Conservation (phyloP, 2,329 filamentous ascomycete genomes). For the Aspergillus viridinutans region DNA sequence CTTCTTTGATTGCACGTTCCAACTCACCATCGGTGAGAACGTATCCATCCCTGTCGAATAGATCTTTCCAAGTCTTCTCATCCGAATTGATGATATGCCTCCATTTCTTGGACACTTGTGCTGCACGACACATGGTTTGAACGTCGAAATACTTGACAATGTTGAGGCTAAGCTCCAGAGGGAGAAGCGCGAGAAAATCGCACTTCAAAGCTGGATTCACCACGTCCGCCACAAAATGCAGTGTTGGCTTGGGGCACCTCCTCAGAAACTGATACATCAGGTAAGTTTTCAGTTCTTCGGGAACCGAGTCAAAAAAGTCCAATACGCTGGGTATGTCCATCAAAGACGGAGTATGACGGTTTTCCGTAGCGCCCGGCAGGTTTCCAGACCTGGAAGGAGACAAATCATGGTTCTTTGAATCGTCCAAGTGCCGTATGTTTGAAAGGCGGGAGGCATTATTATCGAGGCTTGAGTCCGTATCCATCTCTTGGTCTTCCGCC, state of each 20-base stretch:
- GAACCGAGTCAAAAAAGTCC: constrained; percentile 86
- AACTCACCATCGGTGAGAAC: constrained; percentile 75
- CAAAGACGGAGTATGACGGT: constrained; percentile 42
- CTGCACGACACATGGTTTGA: constrained; percentile 79
- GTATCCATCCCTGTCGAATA: constrained; percentile 82
- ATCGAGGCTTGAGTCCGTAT: constrained; percentile 43
- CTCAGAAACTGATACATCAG: constrained; percentile 95
- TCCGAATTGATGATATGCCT: constrained; percentile 85
- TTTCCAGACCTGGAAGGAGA: constrained; percentile 7
- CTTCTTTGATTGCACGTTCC: constrained; percentile 78
- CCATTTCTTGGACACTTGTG: constrained; percentile 94
- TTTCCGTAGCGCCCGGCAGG: constrained; percentile 14
- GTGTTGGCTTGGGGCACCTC: constrained; percentile 78
- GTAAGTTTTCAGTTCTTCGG: constrained; percentile 86
- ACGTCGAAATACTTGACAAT: constrained; percentile 83
- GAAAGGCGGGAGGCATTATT: constrained; percentile 27
- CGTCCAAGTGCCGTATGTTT: constrained; percentile 16
- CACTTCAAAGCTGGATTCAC: constrained; percentile 94
- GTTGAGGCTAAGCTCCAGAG: constrained; percentile 80
- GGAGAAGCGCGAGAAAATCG: constrained; percentile 81
- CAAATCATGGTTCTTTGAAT: constrained; percentile 7
- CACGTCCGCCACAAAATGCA: constrained; percentile 83
- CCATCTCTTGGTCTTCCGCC: constrained; percentile 35
- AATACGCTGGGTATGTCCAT: constrained; percentile 83
- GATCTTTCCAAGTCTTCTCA: constrained; percentile 91